Conservation (phyloP, 2,329 filamentous ascomycete genomes). For the Uncinocarpus reesii region DNA sequence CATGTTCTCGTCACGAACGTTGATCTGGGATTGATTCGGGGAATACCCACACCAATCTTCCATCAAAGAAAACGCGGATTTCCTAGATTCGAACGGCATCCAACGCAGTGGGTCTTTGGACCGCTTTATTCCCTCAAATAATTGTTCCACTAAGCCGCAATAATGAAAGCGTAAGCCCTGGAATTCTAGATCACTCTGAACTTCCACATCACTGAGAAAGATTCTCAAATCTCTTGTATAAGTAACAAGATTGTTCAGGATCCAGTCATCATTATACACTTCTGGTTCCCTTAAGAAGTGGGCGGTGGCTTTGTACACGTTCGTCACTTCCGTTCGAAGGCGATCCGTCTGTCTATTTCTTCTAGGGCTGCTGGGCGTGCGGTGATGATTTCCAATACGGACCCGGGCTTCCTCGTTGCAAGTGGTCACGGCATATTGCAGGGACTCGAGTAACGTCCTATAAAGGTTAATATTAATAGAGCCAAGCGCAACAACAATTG, state of each 20-base stretch:
- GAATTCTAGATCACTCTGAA: conserved; percentile 90
- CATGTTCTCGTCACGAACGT: conserved; percentile 76
- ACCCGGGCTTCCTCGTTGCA: conserved; percentile 84
- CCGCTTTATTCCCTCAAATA: conserved; percentile 83
- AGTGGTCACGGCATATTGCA: conserved; percentile 73
- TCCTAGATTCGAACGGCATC: conserved; percentile 95
- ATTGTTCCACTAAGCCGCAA: conserved; percentile 81
- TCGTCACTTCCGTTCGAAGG: conserved; percentile 84
- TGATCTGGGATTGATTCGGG: conserved; percentile 74
- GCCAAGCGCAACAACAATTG: conserved; percentile 81
- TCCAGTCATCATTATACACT: conserved; percentile 78
- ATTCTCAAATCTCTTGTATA: conserved; percentile 89
- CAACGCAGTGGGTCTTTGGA: conserved; percentile 77
- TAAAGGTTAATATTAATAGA: conserved; percentile 95
- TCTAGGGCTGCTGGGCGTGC: conserved; percentile 70
- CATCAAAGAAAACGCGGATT: conserved; percentile 93
- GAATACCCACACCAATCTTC: conserved; percentile 99
- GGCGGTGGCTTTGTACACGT: conserved; percentile 89
- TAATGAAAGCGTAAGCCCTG: conserved; percentile 86
- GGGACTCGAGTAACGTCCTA: conserved; percentile 74
- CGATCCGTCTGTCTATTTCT: conserved; percentile 76
- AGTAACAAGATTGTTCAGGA: conserved; percentile 73
- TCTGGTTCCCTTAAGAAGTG: conserved; percentile 72
- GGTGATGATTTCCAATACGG: conserved; percentile 64
- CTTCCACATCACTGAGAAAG: conserved; percentile 87